Evolutionary conservation across 2,329 filamentous ascomycete species (phyloP).

Genomic region (Aspergillus tubingensis): DNA sequence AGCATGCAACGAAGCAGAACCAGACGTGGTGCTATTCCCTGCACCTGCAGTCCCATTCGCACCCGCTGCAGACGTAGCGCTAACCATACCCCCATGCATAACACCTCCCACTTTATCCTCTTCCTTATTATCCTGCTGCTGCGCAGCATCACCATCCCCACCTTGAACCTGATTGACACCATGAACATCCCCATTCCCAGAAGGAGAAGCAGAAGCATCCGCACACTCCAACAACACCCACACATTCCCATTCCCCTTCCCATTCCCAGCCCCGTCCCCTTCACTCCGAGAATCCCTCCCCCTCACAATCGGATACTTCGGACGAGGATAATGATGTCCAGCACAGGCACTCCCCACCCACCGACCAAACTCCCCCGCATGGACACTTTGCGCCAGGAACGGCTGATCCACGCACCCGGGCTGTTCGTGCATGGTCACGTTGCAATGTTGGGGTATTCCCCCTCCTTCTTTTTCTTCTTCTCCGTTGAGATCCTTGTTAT

Average conservation of each 20-base stretch:
- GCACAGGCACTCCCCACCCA: conserved; percentile 28
- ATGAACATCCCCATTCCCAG: neutral
- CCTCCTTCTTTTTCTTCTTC: neutral
- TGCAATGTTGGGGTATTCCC: conserved; percentile 24
- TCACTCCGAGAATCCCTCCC: no score
- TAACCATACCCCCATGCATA: neutral
- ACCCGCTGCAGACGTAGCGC: no score
- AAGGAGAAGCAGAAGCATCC: neutral
- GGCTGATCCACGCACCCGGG: conserved; percentile 34
- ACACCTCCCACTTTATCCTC: neutral
- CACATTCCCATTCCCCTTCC: conserved; percentile 20
- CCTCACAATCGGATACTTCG: no score
- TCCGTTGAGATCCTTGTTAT: neutral
- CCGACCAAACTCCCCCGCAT: conserved; percentile 24
- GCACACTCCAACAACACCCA: conserved; percentile 36
- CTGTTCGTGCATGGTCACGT: conserved; percentile 36
- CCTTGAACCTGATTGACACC: no score
- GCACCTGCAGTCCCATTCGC: neutral
- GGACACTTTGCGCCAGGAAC: conserved; percentile 25
- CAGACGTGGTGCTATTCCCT: no score
- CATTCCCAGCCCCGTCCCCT: conserved; percentile 27
- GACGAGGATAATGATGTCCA: neutral
- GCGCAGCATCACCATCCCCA: neutral
- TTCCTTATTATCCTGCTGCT: neutral
- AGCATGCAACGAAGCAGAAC: neutral